Percentiles rank a stretch among this genome's conserved stretches.
These are phyloP conservation scores for Sporothrix phasma DNA, from an alignment of 2,329 filamentous ascomycete genomes.

Conservation along the genomic window DNA sequence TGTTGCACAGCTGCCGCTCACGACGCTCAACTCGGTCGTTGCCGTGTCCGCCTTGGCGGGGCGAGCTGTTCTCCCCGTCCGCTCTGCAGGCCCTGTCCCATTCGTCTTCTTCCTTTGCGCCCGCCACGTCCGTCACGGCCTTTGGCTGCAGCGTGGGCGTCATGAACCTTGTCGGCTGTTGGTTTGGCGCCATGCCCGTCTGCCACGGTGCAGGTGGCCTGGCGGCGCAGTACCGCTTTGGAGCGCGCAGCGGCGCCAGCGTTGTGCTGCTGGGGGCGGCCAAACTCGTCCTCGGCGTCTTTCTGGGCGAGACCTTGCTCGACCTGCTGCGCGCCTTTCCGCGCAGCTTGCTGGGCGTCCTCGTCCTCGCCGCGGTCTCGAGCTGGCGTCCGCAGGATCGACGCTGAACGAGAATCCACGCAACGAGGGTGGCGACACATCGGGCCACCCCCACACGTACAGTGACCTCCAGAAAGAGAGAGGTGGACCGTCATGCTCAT, in stretches of 20 bases:
- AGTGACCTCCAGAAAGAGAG: conserved; percentile 59
- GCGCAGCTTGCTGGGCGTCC: conserved; percentile 65
- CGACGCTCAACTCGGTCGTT: conserved; percentile 84
- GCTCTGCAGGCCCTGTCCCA: conserved; percentile 11
- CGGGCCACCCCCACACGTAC: no score
- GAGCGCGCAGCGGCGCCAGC: conserved; percentile 76
- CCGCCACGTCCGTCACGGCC: conserved; percentile 56
- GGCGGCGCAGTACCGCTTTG: conserved; percentile 85
- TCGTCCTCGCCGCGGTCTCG: conserved; percentile 87
- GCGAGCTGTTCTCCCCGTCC: conserved; percentile 57
- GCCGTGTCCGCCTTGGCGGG: conserved; percentile 71
- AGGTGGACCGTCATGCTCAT: conserved; percentile 86
- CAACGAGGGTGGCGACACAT: conserved; percentile 42
- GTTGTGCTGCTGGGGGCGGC: conserved; percentile 67
- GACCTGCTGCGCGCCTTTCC: conserved; percentile 64
- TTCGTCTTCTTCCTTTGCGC: conserved; percentile 29
- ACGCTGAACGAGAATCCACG: no score
- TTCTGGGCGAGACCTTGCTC: conserved; percentile 66
- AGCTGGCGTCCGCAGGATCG: conserved; percentile 76
- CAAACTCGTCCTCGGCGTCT: conserved; percentile 66
- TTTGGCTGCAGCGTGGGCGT: conserved; percentile 70
- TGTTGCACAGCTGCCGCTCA: conserved; percentile 80
- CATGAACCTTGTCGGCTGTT: conserved; percentile 79
- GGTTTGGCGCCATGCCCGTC: conserved; percentile 91
- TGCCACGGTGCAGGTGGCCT: conserved; percentile 89